These are phyloP conservation scores for Neonectria hederae DNA, from an alignment of 2,329 filamentous ascomycete species.

Conservation along the genomic window DNA sequence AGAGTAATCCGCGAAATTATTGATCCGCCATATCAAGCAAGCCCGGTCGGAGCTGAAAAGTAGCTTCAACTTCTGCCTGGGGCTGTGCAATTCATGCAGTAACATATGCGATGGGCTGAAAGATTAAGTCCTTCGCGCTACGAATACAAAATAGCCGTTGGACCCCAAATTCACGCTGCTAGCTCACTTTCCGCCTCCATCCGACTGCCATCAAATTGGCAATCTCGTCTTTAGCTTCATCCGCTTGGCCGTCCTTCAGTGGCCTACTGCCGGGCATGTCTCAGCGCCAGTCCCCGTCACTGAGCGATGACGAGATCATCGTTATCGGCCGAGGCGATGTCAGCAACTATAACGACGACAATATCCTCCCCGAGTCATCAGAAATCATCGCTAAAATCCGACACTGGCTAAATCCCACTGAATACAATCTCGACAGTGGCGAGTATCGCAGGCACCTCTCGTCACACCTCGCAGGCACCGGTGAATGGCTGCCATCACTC, in stretches of 20 bases:
- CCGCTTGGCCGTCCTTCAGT: background rate
- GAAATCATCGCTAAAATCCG: slow-evolving; percentile 26
- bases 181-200: background rate
- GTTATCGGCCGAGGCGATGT: slow-evolving; percentile 16
- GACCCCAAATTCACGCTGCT: background rate
- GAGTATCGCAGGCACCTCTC: slow-evolving; percentile 40
- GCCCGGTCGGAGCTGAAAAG: background rate
- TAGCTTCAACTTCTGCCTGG: background rate
- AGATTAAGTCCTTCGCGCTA: background rate
- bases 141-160: background rate
- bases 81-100: background rate
- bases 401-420: slow-evolving; percentile 43
- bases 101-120: background rate
- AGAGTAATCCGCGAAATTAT: no score
- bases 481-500: slow-evolving; percentile 21
- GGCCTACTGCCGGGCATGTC: background rate
- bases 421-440: slow-evolving; percentile 33
- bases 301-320: slow-evolving; percentile 23
- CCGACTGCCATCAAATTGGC: background rate
- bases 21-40: background rate
- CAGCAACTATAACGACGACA: slow-evolving; percentile 8
- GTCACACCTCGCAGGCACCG: slow-evolving; percentile 29
- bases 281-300: background rate
- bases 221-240: slow-evolving; percentile 1
- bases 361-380: background rate